A percentile compares a stretch with the other conserved stretches of the same genome.
Conservation (phyloP, 768 basidiomycete species). For the Guyanaporus albipodus region DNA sequence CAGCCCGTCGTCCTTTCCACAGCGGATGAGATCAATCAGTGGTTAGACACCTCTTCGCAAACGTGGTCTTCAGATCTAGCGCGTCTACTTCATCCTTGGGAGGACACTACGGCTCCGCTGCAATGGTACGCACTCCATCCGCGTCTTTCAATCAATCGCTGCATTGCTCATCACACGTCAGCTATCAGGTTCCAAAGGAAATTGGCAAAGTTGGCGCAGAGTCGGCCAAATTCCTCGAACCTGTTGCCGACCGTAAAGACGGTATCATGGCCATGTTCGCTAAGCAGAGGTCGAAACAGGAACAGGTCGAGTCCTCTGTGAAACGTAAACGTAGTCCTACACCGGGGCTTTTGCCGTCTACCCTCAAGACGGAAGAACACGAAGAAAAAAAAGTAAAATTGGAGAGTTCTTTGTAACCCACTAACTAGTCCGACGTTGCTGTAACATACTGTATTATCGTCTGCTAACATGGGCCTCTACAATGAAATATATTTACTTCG, state of each 20-base stretch:
- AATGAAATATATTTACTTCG: not conserved
- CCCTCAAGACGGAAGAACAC: conserved; percentile 4
- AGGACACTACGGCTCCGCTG: conserved; percentile 46
- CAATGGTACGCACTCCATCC: conserved; percentile 64
- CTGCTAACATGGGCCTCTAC: not conserved
- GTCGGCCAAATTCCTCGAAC: conserved; percentile 77
- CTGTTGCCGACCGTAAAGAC: conserved; percentile 73
- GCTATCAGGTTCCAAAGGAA: conserved; percentile 86
- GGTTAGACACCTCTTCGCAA: conserved; percentile 76
- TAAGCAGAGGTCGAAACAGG: conserved; percentile 44
- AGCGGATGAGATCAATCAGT: conserved; percentile 54
- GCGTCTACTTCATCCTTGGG: conserved; percentile 58
- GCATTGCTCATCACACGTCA: conserved; percentile 26
- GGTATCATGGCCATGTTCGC: conserved; percentile 83
- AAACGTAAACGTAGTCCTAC: conserved; percentile 31
- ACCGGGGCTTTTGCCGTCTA: conserved; percentile 5
- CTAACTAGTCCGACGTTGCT: not conserved
- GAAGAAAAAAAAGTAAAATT: conserved; percentile 24
- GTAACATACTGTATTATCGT: conserved; percentile 12
- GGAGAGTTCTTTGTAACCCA: not conserved
- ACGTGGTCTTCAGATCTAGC: conserved; percentile 61
- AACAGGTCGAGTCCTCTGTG: conserved; percentile 9
- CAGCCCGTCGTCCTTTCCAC: conserved; percentile 77
- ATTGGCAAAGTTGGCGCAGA: conserved; percentile 88
- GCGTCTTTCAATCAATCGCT: not conserved